phyloP scores from a whole-genome alignment of 1,284 basidiomycete species.

The Porodaedalea pini region DNA sequence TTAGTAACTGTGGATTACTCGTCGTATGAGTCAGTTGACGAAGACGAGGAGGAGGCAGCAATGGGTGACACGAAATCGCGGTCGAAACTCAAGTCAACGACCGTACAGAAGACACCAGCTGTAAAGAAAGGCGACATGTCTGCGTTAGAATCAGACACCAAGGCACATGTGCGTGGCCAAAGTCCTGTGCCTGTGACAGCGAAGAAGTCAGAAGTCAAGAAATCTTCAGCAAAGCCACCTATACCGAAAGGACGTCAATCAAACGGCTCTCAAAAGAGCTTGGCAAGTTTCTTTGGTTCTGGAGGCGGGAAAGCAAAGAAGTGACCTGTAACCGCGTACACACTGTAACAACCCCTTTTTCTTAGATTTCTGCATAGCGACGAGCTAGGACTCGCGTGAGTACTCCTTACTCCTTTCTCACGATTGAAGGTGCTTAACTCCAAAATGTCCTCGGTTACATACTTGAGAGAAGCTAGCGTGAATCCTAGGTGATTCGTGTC shows the following conservation, averaged over 20 bases:
- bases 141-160: not conserved
- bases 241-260: not conserved
- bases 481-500: no score
- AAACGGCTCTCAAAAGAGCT: constrained; percentile 10
- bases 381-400: not conserved
- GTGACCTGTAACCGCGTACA: no score
- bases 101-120: constrained; percentile 21
- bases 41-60: constrained; percentile 40
- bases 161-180: constrained; percentile 3
- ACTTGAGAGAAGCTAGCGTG: no score
- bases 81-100: constrained; percentile 32
- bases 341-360: no score
- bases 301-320: constrained; percentile 7
- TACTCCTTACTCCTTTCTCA: no score
- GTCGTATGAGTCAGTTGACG: constrained; percentile 72
- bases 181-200: not conserved
- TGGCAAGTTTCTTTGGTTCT: constrained; percentile 15
- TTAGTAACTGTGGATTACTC: constrained; percentile 75
- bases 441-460: no score
- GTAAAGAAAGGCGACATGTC: not conserved
- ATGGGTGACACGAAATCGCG: constrained; percentile 18
- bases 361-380: no score
- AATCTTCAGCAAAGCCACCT: constrained; percentile 26
- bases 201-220: constrained; percentile 33
- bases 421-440: no score